Percentiles rank a stretch among this genome's conserved stretches.
These are phyloP conservation scores for Camellia japonica DNA, from an alignment of 148 eudicot species.

Conservation along the genomic window DNA sequence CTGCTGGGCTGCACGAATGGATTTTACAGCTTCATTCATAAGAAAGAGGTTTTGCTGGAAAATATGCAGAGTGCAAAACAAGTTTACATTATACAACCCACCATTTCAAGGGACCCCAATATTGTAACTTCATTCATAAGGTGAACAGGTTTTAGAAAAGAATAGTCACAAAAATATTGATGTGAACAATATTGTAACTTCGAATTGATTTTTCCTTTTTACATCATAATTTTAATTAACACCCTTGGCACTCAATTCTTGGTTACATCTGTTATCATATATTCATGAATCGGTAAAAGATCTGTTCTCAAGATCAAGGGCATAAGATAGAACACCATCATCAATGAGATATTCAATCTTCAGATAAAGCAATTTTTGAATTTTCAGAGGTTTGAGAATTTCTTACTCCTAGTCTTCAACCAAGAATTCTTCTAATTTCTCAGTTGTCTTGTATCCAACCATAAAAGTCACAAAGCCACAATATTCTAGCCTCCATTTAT, in stretches of 20 bases:
- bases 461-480: neutral
- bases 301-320: neutral
- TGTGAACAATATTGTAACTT: neutral
- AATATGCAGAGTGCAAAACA: neutral
- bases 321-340: neutral
- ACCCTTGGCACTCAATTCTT: neutral
- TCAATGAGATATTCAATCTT: neutral
- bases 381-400: neutral
- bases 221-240: too few relatives aligned
- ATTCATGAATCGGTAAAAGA: neutral
- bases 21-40: neutral
- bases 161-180: too few relatives aligned
- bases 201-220: too few relatives aligned
- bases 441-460: neutral
- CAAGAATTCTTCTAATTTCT: neutral
- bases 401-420: neutral
- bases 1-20: neutral
- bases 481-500: neutral
- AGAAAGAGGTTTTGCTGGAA: neutral
- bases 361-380: neutral
- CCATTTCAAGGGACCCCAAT: neutral
- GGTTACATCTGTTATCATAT: neutral
- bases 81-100: neutral
- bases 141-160: too few relatives aligned
- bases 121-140: too few relatives aligned